A percentile compares a stretch with the other conserved stretches of the same genome.
These are phyloP conservation scores for Phytophthora colocasiae DNA, from an alignment of 352 stramenopile genomes.

Conservation along the genomic window DNA sequence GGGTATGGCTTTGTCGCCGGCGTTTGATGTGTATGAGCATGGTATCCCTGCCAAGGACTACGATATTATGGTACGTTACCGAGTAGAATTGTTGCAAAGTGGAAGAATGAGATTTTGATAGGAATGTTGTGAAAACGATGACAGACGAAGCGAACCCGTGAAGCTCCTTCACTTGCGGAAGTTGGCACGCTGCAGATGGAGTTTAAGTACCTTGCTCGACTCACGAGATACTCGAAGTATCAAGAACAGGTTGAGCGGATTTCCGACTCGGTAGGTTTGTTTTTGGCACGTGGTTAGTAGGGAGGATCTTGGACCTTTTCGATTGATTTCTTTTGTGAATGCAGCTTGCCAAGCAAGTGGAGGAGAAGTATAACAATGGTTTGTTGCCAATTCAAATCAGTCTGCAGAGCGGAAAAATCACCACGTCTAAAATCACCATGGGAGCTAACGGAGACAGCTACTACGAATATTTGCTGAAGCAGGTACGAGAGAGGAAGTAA, in stretches of 20 bases:
- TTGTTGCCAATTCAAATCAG: slow-evolving; percentile 65
- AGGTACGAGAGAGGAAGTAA: slow-evolving; percentile 36
- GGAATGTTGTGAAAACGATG: neutral
- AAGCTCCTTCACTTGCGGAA: slow-evolving; percentile 66
- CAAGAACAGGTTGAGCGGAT: slow-evolving; percentile 73
- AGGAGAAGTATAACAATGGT: slow-evolving; percentile 61
- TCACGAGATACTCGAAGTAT: slow-evolving; percentile 71
- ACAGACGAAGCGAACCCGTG: slow-evolving; percentile 45
- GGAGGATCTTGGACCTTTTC: neutral
- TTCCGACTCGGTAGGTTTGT: slow-evolving; percentile 58
- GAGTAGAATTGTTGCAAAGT: neutral
- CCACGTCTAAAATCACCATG: slow-evolving; percentile 65
- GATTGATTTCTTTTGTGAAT: neutral
- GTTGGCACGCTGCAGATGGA: slow-evolving; percentile 80
- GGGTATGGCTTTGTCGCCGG: slow-evolving; percentile 64
- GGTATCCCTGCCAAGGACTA: slow-evolving; percentile 73
- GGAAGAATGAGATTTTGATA: neutral
- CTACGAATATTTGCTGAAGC: slow-evolving; percentile 88
- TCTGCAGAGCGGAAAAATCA: slow-evolving; percentile 46
- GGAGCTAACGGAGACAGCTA: slow-evolving; percentile 85
- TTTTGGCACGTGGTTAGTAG: neutral
- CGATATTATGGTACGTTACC: slow-evolving; percentile 57
- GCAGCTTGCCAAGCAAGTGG: slow-evolving; percentile 60
- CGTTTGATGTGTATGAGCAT: slow-evolving; percentile 58
- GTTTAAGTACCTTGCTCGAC: slow-evolving; percentile 78